These are phyloP conservation scores for Mucor piriformis DNA, from an alignment of 371 early-diverging fungal genomes.

Conservation along the genomic window DNA sequence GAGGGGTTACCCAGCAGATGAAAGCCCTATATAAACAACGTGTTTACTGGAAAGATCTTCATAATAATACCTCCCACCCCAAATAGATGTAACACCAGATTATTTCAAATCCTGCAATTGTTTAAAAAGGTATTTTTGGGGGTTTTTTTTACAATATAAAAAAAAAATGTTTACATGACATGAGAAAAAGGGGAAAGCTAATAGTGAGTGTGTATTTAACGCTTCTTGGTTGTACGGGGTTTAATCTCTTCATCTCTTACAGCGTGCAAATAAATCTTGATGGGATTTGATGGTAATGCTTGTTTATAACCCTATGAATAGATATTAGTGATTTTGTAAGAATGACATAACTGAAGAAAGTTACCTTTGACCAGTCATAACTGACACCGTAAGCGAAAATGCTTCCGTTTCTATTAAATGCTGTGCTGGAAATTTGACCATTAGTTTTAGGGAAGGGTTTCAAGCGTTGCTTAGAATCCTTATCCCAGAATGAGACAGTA, in stretches of 20 bases:
- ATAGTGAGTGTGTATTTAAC: constrained; percentile 31
- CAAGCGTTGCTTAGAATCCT: constrained; percentile 86
- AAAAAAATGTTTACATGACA: no score
- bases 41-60: no score
- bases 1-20: no score
- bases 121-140: no score
- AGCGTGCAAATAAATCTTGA: constrained; percentile 75
- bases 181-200: no score
- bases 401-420: constrained; percentile 86
- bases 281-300: constrained; percentile 48
- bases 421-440: constrained; percentile 74
- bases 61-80: no score
- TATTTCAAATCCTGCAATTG: no score
- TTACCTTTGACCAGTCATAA: constrained; percentile 98
- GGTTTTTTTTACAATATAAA: no score
- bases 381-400: constrained; percentile 94
- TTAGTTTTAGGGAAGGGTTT: constrained; percentile 67
- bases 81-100: no score
- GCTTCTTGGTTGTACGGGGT: constrained; percentile 64
- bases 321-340: not conserved
- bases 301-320: constrained; percentile 55
- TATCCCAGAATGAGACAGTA: constrained; percentile 93
- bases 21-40: no score
- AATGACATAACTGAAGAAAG: constrained; percentile 2
- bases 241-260: constrained; percentile 82